Base-by-base conservation (phyloP, 495 filamentous ascomycete species). In the Penicillium coprophilum region DNA sequence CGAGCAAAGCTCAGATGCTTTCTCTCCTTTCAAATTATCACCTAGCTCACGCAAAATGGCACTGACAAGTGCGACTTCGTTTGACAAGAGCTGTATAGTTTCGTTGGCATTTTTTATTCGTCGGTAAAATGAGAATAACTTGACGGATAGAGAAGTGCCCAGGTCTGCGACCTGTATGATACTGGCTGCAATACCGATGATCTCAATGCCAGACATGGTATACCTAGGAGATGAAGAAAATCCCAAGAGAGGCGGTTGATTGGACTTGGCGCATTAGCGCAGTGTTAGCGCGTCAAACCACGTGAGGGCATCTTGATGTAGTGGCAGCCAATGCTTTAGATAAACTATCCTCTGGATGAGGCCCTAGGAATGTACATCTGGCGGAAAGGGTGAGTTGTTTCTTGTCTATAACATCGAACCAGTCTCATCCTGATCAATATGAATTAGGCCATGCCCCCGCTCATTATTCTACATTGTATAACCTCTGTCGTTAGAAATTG, bases 91-190 rank as follows among this genome's bases (percentile, higher is more conserved):
- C 50, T 64, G 58, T 21, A 76, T 58, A 15, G 64, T 57, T 2
- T 67, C 15, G 46, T 71, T 64, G 13, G 71, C 71, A 24, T 55
- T 58, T 40, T 68, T 60, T 17, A 71, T 59, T 12, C 56, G 68
- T 23, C 71, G 63, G 44, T 65, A 69, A 61, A 75, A 70, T 21
- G 66, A 65, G 53, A 60, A 75, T 2, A 77, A 63, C 19, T 70
- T 62, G 34, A 77, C 44, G 17, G 68, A 71, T 30, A 77, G 52
- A 32, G 63, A 66, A 15, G 65, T 58, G 17, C 72, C 72, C 2
- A 74, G 39, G 24, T 75, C 71, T 27, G 73, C 71, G 19, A 76
- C 56, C 47, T 76, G 71, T 13, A 72, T 51, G 15, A 75, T 66
- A 13, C 66, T 73, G 15, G 71, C 70, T 8, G 66, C 62, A 12